phyloP scores from a whole-genome alignment of 2,329 filamentous ascomycete genomes.

The Trichoderma endophyticum region DNA sequence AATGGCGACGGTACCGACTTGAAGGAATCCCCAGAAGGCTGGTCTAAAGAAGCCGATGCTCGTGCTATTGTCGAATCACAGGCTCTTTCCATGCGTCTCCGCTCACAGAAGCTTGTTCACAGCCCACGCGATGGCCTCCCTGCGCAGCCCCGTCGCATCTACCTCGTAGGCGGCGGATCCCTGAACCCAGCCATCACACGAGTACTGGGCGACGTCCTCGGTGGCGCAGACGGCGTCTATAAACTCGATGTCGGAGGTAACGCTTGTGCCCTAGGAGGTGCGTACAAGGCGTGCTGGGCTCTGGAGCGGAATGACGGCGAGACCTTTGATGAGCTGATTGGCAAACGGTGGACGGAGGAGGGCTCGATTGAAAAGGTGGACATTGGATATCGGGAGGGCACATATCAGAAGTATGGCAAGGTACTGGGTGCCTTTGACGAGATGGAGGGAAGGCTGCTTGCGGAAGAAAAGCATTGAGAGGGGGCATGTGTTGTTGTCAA shows the following conservation, averaged over 20 bases:
- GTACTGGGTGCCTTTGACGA: slow-evolving; percentile 73
- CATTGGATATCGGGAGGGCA: slow-evolving; percentile 70
- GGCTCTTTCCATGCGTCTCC: slow-evolving; percentile 83
- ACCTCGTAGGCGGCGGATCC: slow-evolving; percentile 90
- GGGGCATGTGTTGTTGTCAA: background rate
- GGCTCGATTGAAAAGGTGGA: slow-evolving; percentile 79
- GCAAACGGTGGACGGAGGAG: slow-evolving; percentile 78
- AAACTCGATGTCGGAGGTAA: slow-evolving; percentile 92
- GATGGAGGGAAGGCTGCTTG: slow-evolving; percentile 68
- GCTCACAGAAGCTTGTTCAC: slow-evolving; percentile 72
- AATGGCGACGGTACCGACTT: slow-evolving; percentile 54
- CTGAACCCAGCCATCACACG: slow-evolving; percentile 85
- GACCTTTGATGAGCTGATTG: slow-evolving; percentile 86
- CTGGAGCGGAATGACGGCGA: slow-evolving; percentile 65
- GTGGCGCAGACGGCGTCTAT: slow-evolving; percentile 85
- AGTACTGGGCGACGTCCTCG: slow-evolving; percentile 82
- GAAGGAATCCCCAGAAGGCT: slow-evolving; percentile 28
- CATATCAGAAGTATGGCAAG: slow-evolving; percentile 74
- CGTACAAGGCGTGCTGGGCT: slow-evolving; percentile 96
- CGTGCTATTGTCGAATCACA: slow-evolving; percentile 93
- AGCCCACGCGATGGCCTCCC: slow-evolving; percentile 57
- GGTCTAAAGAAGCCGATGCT: slow-evolving; percentile 67
- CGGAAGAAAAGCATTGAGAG: slow-evolving; percentile 27
- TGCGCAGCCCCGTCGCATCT: slow-evolving; percentile 82
- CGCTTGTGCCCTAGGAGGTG: slow-evolving; percentile 88